These are phyloP conservation scores for Aspergillus costaricaensis DNA, from an alignment of 2,329 filamentous ascomycete genomes.

Conservation along the genomic window DNA sequence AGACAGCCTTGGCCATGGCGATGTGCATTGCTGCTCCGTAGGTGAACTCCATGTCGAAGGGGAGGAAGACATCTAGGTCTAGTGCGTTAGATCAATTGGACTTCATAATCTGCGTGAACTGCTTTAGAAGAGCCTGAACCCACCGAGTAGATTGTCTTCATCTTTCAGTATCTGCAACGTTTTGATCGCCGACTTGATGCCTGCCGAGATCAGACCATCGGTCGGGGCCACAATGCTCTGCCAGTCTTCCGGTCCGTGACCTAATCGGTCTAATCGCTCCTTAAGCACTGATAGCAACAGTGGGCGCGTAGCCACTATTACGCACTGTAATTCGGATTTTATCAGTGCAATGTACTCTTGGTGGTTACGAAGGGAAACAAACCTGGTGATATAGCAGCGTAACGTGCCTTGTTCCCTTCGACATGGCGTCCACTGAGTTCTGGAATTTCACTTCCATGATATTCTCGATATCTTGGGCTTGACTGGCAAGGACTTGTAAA, in stretches of 20 bases:
- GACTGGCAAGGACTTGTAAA: conserved; percentile 38
- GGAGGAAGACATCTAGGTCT: conserved; percentile 36
- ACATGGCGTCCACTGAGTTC: conserved; percentile 40
- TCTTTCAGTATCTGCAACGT: conserved; percentile 42
- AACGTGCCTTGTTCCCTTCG: conserved; percentile 42
- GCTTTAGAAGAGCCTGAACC: background rate
- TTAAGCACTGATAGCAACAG: conserved; percentile 44
- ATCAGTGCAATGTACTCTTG: too few relatives aligned
- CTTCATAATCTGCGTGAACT: background rate
- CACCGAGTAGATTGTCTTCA: conserved; percentile 42
- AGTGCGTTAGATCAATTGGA: background rate
- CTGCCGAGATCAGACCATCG: conserved; percentile 40
- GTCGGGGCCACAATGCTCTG: conserved; percentile 38
- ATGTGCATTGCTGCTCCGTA: conserved; percentile 41
- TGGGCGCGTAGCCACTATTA: conserved; percentile 44
- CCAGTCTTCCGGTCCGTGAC: conserved; percentile 32
- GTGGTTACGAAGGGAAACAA: background rate
- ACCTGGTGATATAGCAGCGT: conserved; percentile 46
- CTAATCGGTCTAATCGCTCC: conserved; percentile 37
- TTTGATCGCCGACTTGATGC: conserved; percentile 47
- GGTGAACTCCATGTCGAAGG: conserved; percentile 42
- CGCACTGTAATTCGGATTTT: conserved; percentile 25
- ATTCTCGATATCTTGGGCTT: conserved; percentile 44
- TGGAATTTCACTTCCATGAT: conserved; percentile 39
- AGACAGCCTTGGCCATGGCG: conserved; percentile 42